Conservation (phyloP, 768 basidiomycete genomes). For the Phlegmacium glaucopus region DNA sequence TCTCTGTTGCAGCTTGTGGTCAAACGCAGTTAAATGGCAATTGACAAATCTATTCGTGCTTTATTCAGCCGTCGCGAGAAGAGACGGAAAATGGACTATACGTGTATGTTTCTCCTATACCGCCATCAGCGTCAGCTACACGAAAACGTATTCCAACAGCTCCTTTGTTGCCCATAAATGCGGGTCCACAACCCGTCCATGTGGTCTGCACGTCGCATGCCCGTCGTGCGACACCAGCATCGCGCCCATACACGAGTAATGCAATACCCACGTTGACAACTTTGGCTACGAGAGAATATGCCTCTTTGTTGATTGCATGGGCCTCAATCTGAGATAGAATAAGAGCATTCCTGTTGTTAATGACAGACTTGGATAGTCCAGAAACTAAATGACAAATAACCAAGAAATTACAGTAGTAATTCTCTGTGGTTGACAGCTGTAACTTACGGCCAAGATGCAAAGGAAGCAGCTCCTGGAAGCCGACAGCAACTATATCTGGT, state of each 20-base stretch:
- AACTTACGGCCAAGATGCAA: conserved; percentile 81
- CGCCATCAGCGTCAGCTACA: conserved; percentile 50
- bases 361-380: conserved; percentile 68
- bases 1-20: conserved; percentile 57
- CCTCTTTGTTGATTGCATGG: conserved; percentile 67
- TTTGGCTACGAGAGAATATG: conserved; percentile 75
- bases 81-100: conserved; percentile 37
- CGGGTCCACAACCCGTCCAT: conserved; percentile 72
- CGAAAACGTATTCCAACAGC: conserved; percentile 88
- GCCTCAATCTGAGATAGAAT: conserved; percentile 73
- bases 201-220: conserved; percentile 66
- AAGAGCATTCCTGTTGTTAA: conserved; percentile 65
- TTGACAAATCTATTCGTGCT: conserved; percentile 70
- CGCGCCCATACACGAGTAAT: conserved; percentile 80
- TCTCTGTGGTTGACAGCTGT: background rate
- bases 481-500: conserved; percentile 87
- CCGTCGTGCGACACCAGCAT: conserved; percentile 58
- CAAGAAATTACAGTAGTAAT: conserved; percentile 4
- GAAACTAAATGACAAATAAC: conserved; percentile 47
- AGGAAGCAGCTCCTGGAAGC: conserved; percentile 91
- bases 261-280: conserved; percentile 86
- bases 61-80: background rate
- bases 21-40: conserved; percentile 88
- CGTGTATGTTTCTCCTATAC: conserved; percentile 79
- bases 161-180: conserved; percentile 91